Base-by-base conservation (phyloP, 768 basidiomycete species). In the Lyophyllum semitale region DNA sequence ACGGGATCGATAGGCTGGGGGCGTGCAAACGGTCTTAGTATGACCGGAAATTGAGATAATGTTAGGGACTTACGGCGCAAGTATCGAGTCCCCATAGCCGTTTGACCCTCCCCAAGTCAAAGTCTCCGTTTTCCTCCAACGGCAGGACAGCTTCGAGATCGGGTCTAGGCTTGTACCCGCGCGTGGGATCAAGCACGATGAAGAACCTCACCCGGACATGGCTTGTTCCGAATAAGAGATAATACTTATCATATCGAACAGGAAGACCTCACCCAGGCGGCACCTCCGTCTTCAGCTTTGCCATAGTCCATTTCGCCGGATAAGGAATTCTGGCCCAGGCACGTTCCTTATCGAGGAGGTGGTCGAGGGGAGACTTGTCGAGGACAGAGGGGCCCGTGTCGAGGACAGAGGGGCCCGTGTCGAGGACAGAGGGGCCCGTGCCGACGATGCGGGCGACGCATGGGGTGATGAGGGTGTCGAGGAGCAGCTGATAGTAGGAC, bases 141-240 rank as follows among this genome's bases (percentile, higher is more conserved):
- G 62, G 59, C 13, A 65, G 38, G 5, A 61, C 48, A 20, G 64
- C 62, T 43, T 56, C 55, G 15, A 59, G n/a, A 51, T n/a, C 54
- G n/a, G 59, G 58, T 13, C 38, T 50, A 40, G 48, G 51, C 22
- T 48, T 38, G 37, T 46, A 26, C 38, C 51, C 18, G 48, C 47
- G 22, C 30, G 26, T 2, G 61, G 30, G 20, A 41, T 6, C 13
- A 59, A 63, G 37, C 8, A 51, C 52, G 33, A 26, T 17, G 26
- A 55, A 63, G 27, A 65, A 55, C 1, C 60, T 59, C 26, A 65
- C 54, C 8, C 60, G 54, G 17, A 65, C 47, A 55, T 61, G 53
- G 4, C 64, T 65, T 33, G 27, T 43, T 37, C 18, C 25, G 22
- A 7, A 38, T 9, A 25, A 41, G 3, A 35, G 12, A 6, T n/a